Evolutionary conservation across 148 eudicot genomes (phyloP), one percentile per base, ranked within the genome.

Genomic region (Limonium bicolor): DNA sequence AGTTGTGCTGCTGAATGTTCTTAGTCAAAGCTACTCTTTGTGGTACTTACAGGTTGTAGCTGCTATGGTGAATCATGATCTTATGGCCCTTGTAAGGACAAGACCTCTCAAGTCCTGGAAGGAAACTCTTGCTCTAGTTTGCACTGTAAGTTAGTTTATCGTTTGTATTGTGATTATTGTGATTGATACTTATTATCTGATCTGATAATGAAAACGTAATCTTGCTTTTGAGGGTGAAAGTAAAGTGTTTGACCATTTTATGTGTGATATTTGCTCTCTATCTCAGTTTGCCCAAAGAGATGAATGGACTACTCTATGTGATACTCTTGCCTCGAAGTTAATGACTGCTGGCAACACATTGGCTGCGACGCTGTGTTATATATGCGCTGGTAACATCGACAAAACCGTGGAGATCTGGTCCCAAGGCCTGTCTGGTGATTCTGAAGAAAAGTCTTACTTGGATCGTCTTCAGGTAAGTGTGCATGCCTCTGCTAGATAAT

Each of bases 71-170:
- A 90, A 78, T 65, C 82, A 75, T 66, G 99, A 90, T 38, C 80
- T 85, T 23, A 59, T 60, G 61, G 64, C 80, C 72, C 77, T 90
- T 24, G 95, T 86, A 27, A 81, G 76, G 56, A 62, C 72, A 40
- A 75, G 99, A 67, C 94, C 99, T 10, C 63, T 90, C 18, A 80
- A 78, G 61, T 78, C 73, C 36, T 85, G 99, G 99, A 85, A 85
- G 66, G 99, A 90, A 54, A 90, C 99, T 20, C 77, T 90, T 63
- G 99, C 99, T 24, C 85, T 84, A 46, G 70, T 90, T 62, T 90
- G 99, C 61, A 76, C 99, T 15, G 99, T 90, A 71, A 85, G 95
- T n/a, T n/a, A n/a, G n/a, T n/a, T n/a, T n/a, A n/a, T n/a, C n/a
- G n/a, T n/a, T n/a, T n/a, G n/a, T n/a, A n/a, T n/a, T n/a, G n/a